Percentiles rank a stretch among this genome's conserved stretches.
phyloP scores from a whole-genome alignment of 208 protist species.

The Acanthamoeba culbertsoni region DNA sequence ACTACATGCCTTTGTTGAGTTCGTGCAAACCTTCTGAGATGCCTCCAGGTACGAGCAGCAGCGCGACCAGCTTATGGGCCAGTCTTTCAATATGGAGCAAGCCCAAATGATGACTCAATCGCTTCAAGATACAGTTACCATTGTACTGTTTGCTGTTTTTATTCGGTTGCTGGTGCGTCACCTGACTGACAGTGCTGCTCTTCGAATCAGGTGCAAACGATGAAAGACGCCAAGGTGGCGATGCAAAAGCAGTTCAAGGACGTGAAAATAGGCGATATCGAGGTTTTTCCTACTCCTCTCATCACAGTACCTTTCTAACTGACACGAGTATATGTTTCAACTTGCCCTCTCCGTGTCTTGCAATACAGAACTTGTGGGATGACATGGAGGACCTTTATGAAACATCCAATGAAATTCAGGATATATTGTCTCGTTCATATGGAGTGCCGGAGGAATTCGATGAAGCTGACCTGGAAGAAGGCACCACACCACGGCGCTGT shows the following conservation, averaged over 20 bases:
- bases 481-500: background rate
- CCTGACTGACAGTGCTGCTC: background rate
- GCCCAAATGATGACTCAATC: slow-evolving; percentile 73
- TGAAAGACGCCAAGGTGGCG: slow-evolving; percentile 72
- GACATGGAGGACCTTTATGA: slow-evolving; percentile 81
- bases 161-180: background rate
- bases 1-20: background rate
- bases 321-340: too few relatives aligned
- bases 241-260: slow-evolving; percentile 80
- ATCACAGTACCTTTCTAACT: background rate
- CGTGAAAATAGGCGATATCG: slow-evolving; percentile 78
- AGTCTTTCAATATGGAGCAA: slow-evolving; percentile 84
- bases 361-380: slow-evolving; percentile 75
- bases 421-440: slow-evolving; percentile 76
- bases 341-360: background rate
- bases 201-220: slow-evolving; percentile 67
- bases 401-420: slow-evolving; percentile 77
- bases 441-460: slow-evolving; percentile 73
- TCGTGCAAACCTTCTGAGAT: background rate
- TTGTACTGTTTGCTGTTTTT: background rate
- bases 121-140: slow-evolving; percentile 75
- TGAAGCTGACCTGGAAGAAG: slow-evolving; percentile 78
- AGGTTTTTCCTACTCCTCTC: slow-evolving; percentile 49
- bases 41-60: slow-evolving; percentile 77
- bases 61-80: slow-evolving; percentile 71